These are phyloP conservation scores for Pezicula carpinea DNA, from an alignment of 2,329 filamentous ascomycete species.

Conservation along the genomic window DNA sequence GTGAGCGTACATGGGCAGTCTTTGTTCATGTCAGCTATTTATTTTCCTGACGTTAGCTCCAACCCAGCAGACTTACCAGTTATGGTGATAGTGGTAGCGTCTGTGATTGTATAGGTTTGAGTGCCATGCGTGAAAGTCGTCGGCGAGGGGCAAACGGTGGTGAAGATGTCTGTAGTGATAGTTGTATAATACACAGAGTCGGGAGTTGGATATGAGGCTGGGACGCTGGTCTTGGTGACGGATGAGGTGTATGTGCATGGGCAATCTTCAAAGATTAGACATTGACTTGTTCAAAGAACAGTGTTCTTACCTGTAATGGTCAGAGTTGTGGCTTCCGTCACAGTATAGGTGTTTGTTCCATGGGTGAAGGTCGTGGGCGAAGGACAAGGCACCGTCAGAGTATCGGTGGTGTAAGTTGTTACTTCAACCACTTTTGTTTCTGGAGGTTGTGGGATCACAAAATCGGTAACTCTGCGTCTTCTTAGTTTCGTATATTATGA, in stretches of 20 bases:
- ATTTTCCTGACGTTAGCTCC: not conserved
- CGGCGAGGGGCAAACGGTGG: slow-evolving; percentile 45
- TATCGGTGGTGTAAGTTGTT: slow-evolving; percentile 21
- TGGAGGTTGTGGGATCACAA: not conserved
- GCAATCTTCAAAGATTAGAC: slow-evolving; percentile 17
- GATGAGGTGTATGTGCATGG: slow-evolving; percentile 38
- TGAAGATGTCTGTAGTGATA: slow-evolving; percentile 32
- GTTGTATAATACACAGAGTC: not conserved
- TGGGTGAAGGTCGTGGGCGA: slow-evolving; percentile 32
- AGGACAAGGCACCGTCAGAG: slow-evolving; percentile 46
- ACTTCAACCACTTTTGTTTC: not conserved
- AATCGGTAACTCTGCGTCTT: not conserved
- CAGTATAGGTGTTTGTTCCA: slow-evolving; percentile 3
- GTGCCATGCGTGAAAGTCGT: slow-evolving; percentile 38
- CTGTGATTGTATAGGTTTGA: not conserved
- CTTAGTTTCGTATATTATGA: not conserved
- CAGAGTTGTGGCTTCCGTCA: slow-evolving; percentile 34
- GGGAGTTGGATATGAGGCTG: not conserved
- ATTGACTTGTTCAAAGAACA: not conserved
- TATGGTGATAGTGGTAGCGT: not conserved
- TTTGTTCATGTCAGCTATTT: not conserved
- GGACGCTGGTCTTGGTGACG: slow-evolving; percentile 25
- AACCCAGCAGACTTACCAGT: not conserved
- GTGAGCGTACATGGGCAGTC: not conserved
- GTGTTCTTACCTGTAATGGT: slow-evolving; percentile 31